A percentile compares a stretch with the other conserved stretches of the same genome.
phyloP scores from a whole-genome alignment of 2,329 filamentous ascomycete species.

The Epichloe aotearoae region DNA sequence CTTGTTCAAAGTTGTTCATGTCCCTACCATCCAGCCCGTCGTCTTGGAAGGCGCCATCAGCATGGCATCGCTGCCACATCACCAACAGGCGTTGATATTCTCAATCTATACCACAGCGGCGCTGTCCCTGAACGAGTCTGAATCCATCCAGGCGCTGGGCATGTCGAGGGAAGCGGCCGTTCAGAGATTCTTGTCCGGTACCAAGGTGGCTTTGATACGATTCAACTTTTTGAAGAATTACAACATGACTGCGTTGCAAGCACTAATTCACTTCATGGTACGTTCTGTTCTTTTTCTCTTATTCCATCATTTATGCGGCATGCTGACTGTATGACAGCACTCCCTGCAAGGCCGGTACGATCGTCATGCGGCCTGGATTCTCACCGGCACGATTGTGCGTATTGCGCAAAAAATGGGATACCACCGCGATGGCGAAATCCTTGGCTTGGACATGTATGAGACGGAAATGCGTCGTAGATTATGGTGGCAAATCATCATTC shows the following conservation, averaged over 20 bases:
- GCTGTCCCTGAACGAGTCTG: slow-evolving; percentile 39
- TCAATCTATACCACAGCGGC: slow-evolving; percentile 52
- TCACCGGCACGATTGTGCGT: slow-evolving; percentile 47
- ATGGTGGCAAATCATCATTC: slow-evolving; percentile 52
- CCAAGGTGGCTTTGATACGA: slow-evolving; percentile 34
- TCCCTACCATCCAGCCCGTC: slow-evolving; percentile 52
- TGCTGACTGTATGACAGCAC: slow-evolving; percentile 23
- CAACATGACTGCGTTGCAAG: slow-evolving; percentile 45
- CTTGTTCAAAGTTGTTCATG: slow-evolving; percentile 57
- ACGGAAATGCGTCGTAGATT: slow-evolving; percentile 54
- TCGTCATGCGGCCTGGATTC: slow-evolving; percentile 44
- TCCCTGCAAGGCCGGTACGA: slow-evolving; percentile 46
- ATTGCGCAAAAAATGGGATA: slow-evolving; percentile 55
- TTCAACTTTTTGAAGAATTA: slow-evolving; percentile 45
- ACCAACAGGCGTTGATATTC: slow-evolving; percentile 49
- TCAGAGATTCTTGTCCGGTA: slow-evolving; percentile 37
- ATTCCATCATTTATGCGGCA: background rate
- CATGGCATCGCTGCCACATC: slow-evolving; percentile 39
- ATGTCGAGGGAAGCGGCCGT: slow-evolving; percentile 36
- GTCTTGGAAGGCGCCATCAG: slow-evolving; percentile 50
- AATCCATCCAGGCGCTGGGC: slow-evolving; percentile 41
- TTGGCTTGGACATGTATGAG: slow-evolving; percentile 47
- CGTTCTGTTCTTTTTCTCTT: slow-evolving; percentile 1
- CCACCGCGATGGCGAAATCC: slow-evolving; percentile 44
- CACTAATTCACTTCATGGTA: slow-evolving; percentile 45